Evolutionary conservation across 176 grass and related monocot genomes (phyloP).

Genomic region (Aegilops speltoides): DNA sequence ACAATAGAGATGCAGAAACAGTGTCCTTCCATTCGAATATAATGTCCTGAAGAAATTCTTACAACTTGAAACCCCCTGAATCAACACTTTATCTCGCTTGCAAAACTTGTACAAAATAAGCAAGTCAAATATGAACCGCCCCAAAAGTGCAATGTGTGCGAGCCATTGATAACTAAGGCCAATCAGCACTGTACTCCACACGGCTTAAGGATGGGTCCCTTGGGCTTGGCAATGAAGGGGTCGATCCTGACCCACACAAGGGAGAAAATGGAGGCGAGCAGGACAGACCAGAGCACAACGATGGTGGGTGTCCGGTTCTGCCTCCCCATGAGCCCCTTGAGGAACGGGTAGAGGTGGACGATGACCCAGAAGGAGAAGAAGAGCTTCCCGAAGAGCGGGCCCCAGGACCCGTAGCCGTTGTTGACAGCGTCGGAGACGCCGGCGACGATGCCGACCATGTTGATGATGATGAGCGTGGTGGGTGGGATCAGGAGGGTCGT

Average conservation of each 20-base stretch:
- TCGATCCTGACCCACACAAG: constrained; percentile 96
- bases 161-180: background rate
- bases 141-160: background rate
- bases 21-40: background rate
- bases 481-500: constrained; percentile 74
- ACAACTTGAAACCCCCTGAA: background rate
- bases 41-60: background rate
- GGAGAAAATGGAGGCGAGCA: constrained; percentile 95
- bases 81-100: background rate
- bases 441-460: constrained; percentile 95
- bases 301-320: constrained; percentile 94
- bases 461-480: constrained; percentile 95
- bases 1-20: background rate
- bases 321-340: constrained; percentile 94
- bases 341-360: constrained; percentile 89
- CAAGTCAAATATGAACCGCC: background rate
- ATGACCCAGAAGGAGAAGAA: constrained; percentile 99
- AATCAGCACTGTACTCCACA: constrained; percentile 77
- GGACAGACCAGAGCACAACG: constrained; percentile 83
- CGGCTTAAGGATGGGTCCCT: constrained; percentile 81
- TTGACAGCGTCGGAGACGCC: constrained; percentile 94
- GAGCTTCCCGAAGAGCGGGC: constrained; percentile 92
- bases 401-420: constrained; percentile 90
- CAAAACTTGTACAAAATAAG: constrained; percentile 15
- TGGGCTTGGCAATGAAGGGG: constrained; percentile 85